Conservation (phyloP, 768 basidiomycete genomes). For the Crucibulum laeve region DNA sequence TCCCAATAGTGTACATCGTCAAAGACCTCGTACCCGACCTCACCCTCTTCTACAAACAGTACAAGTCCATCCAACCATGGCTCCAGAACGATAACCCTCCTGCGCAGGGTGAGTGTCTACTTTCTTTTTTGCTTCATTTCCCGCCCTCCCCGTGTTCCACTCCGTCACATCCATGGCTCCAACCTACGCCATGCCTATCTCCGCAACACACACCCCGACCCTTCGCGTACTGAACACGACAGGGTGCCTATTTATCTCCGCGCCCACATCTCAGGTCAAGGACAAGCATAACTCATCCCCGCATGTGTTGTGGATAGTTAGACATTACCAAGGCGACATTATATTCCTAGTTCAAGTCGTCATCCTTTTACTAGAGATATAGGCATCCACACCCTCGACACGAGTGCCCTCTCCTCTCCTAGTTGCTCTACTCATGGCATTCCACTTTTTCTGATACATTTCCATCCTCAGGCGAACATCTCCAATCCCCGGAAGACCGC, state of each 20-base stretch:
- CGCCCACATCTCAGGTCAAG: too few relatives aligned
- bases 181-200: background rate
- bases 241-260: too few relatives aligned
- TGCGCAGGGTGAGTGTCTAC: slow-evolving; percentile 39
- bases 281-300: too few relatives aligned
- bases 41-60: slow-evolving; percentile 96
- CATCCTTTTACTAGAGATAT: too few relatives aligned
- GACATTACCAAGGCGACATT: too few relatives aligned
- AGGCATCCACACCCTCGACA: too few relatives aligned
- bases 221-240: too few relatives aligned
- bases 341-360: too few relatives aligned
- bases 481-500: slow-evolving; percentile 89
- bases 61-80: slow-evolving; percentile 98
- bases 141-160: background rate
- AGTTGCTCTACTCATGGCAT: background rate
- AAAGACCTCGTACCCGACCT: slow-evolving; percentile 96
- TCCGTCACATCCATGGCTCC: background rate
- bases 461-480: slow-evolving; percentile 55
- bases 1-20: slow-evolving; percentile 84
- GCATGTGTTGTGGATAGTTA: too few relatives aligned
- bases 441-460: background rate
- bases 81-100: slow-evolving; percentile 92
- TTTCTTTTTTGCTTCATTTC: background rate
- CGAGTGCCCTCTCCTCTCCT: too few relatives aligned
- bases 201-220: too few relatives aligned